A percentile compares a stretch with the other conserved stretches of the same genome.
Evolutionary conservation across 2,329 filamentous ascomycete species (phyloP).

Genomic region (Penicillium sp.): DNA sequence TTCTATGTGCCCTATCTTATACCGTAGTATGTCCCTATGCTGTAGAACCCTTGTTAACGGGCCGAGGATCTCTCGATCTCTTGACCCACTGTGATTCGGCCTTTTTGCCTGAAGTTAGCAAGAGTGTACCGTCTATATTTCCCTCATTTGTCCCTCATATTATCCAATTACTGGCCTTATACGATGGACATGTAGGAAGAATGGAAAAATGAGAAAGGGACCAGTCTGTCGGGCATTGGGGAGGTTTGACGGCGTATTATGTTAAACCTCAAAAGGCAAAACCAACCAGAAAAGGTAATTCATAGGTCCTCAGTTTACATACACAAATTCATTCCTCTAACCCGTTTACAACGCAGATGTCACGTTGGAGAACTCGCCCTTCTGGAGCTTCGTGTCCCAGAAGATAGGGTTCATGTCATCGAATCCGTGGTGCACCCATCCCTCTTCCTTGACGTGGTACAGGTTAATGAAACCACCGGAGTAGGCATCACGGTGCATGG

Average conservation of each 20-base stretch:
- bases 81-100: too few species aligned
- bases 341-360: slow-evolving; percentile 62
- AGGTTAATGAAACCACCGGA: slow-evolving; percentile 98
- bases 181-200: too few species aligned
- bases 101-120: too few species aligned
- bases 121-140: too few species aligned
- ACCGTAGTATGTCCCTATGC: too few species aligned
- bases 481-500: slow-evolving; percentile 96
- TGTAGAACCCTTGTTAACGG: too few species aligned
- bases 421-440: slow-evolving; percentile 99
- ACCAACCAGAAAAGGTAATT: neutral
- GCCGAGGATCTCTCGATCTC: too few species aligned
- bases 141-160: too few species aligned
- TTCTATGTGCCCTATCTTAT: too few species aligned
- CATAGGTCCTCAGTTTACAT: neutral
- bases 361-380: slow-evolving; percentile 97
- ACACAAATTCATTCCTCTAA: slow-evolving; percentile 11
- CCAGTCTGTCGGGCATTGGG: too few species aligned
- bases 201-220: too few species aligned
- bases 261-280: neutral
- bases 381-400: slow-evolving; percentile 98
- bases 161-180: too few species aligned
- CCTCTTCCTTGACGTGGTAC: slow-evolving; percentile 98
- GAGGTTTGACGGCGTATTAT: neutral
- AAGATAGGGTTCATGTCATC: slow-evolving; percentile 98